phyloP scores from a whole-genome alignment of 805 yeast genomes.

The Geotrichum ghanense region DNA sequence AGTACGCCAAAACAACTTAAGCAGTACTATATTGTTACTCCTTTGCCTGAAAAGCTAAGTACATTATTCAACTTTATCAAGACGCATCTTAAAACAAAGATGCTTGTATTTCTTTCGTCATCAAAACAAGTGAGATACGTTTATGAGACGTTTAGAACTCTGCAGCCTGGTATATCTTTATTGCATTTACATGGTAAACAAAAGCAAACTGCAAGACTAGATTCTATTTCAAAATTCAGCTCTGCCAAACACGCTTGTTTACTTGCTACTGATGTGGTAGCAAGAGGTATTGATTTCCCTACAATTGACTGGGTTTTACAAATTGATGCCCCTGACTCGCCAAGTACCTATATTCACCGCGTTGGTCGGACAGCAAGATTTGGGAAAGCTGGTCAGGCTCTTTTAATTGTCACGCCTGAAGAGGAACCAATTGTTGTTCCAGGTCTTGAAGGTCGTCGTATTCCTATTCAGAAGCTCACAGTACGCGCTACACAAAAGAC shows the following conservation, averaged over 20 bases:
- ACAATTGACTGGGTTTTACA: slow-evolving; percentile 78
- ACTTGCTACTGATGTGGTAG: slow-evolving; percentile 89
- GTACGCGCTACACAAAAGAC: slow-evolving; percentile 61
- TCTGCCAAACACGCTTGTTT: slow-evolving; percentile 71
- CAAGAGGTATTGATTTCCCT: slow-evolving; percentile 94
- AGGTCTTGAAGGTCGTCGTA: slow-evolving; percentile 48
- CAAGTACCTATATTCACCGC: slow-evolving; percentile 77
- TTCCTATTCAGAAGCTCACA: slow-evolving; percentile 60
- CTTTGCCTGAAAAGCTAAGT: slow-evolving; percentile 73
- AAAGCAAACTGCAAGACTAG: slow-evolving; percentile 80
- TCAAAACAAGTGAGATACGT: slow-evolving; percentile 87
- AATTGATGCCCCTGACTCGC: slow-evolving; percentile 60
- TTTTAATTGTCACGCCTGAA: slow-evolving; percentile 70
- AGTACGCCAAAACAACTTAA: slow-evolving; percentile 77
- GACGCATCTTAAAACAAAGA: slow-evolving; percentile 68
- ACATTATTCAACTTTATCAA: slow-evolving; percentile 77
- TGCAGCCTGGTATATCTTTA: slow-evolving; percentile 87
- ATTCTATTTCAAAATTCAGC: slow-evolving; percentile 67
- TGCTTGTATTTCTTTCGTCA: slow-evolving; percentile 74
- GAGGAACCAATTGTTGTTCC: slow-evolving; percentile 71
- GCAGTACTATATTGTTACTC: slow-evolving; percentile 67
- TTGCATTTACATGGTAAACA: slow-evolving; percentile 82
- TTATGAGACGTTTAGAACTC: slow-evolving; percentile 72
- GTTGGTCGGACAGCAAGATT: slow-evolving; percentile 96
- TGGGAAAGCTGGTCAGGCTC: slow-evolving; percentile 69